These are phyloP conservation scores for Hericium coralloides DNA, from an alignment of 768 basidiomycete genomes.

Conservation along the genomic window DNA sequence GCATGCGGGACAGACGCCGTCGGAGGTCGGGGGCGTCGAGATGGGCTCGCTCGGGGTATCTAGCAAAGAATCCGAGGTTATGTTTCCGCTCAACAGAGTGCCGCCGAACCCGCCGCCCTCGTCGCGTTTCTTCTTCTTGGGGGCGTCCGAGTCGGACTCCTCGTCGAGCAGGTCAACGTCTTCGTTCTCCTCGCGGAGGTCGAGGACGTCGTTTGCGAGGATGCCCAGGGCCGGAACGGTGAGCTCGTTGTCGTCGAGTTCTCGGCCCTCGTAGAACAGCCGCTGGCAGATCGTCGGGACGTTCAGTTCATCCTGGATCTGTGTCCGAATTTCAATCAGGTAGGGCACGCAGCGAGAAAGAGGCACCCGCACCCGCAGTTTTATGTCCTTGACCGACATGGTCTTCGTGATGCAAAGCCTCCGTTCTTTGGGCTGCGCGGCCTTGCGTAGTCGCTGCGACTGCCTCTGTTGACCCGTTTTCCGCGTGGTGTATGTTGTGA, in stretches of 20 bases:
- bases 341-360: background rate
- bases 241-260: constrained; percentile 52
- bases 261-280: constrained; percentile 50
- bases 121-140: constrained; percentile 34
- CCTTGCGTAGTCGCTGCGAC: constrained; percentile 61
- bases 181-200: constrained; percentile 57
- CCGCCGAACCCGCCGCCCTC: constrained; percentile 69
- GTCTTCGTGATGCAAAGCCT: constrained; percentile 50
- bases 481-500: constrained; percentile 29
- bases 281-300: constrained; percentile 75
- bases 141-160: constrained; percentile 37
- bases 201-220: constrained; percentile 52
- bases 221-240: constrained; percentile 46
- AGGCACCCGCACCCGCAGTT: constrained; percentile 45
- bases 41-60: constrained; percentile 13
- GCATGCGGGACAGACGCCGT: constrained; percentile 9
- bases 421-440: constrained; percentile 41
- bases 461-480: constrained; percentile 39
- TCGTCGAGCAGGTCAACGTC: constrained; percentile 43
- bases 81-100: constrained; percentile 48
- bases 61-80: constrained; percentile 21
- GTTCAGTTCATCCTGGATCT: constrained; percentile 55
- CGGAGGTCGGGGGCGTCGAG: constrained; percentile 8
- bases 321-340: background rate
- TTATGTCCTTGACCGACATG: constrained; percentile 73